Percentiles rank a stretch among this genome's conserved stretches.
phyloP scores from a whole-genome alignment of 306 rosid species.

The Sicyos baderoa region DNA sequence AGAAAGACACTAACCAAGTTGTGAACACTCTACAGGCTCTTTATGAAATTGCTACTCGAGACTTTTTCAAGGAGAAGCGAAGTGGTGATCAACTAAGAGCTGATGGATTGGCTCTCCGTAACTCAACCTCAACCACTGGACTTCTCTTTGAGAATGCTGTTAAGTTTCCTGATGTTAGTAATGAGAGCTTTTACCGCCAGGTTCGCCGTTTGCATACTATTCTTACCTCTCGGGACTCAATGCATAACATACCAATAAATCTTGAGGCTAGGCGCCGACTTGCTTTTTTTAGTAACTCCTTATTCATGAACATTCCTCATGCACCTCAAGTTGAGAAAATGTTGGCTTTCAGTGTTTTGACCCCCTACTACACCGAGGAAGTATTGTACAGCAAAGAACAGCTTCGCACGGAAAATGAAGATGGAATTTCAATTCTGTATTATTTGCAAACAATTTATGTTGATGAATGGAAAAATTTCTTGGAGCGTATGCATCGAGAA shows the following conservation, averaged over 20 bases:
- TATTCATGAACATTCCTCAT: slow-evolving; percentile 91
- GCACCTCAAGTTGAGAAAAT: slow-evolving; percentile 98
- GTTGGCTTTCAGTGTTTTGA: slow-evolving; percentile 91
- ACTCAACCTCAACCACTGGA: slow-evolving; percentile 43
- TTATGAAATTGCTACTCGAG: slow-evolving; percentile 72
- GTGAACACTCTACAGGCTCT: slow-evolving; percentile 85
- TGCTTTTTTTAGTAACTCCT: slow-evolving; percentile 89
- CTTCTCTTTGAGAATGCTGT: slow-evolving; percentile 68
- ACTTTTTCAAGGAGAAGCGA: slow-evolving; percentile 72
- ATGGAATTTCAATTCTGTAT: slow-evolving; percentile 71
- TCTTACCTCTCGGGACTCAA: slow-evolving; percentile 79
- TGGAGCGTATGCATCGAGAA: slow-evolving; percentile 87
- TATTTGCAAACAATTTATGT: slow-evolving; percentile 79
- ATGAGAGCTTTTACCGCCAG: slow-evolving; percentile 73
- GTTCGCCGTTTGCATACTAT: slow-evolving; percentile 78
- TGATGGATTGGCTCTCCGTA: slow-evolving; percentile 70
- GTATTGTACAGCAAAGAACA: slow-evolving; percentile 72
- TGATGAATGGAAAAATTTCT: slow-evolving; percentile 90
- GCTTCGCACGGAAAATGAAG: slow-evolving; percentile 83
- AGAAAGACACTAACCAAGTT: slow-evolving; percentile 49
- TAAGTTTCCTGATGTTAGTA: slow-evolving; percentile 47
- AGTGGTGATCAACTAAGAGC: slow-evolving; percentile 48
- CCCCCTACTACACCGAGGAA: slow-evolving; percentile 87
- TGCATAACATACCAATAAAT: slow-evolving; percentile 81
- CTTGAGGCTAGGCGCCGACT: slow-evolving; percentile 94